Conservation (phyloP, 768 basidiomycete genomes). For the Candolleomyces eurysporus region DNA sequence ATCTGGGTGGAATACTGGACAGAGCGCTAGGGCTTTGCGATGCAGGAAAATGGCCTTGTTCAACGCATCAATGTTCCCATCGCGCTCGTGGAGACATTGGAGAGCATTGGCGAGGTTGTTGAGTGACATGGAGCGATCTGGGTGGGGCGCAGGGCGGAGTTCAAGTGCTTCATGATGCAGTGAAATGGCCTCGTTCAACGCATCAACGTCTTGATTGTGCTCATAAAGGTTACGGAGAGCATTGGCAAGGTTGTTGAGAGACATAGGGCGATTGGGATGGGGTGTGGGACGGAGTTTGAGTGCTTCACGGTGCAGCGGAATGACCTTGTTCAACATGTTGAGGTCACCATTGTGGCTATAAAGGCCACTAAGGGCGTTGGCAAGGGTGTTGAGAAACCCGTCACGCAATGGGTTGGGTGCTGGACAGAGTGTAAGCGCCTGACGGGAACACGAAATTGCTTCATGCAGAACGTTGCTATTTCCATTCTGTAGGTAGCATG, state of each 20-base stretch:
- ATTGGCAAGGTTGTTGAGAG: neutral
- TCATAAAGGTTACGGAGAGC: neutral
- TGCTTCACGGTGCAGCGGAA: no score
- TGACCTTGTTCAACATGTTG: no score
- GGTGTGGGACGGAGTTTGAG: conserved; percentile 8
- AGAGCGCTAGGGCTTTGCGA: neutral
- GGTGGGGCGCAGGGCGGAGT: conserved; percentile 12
- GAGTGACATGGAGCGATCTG: conserved; percentile 6
- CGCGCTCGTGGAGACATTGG: neutral
- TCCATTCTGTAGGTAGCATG: no score
- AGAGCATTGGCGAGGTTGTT: neutral
- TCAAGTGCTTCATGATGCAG: neutral
- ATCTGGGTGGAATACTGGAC: neutral
- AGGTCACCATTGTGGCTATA: no score
- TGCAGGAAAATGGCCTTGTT: neutral
- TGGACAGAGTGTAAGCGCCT: no score
- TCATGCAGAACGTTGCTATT: no score
- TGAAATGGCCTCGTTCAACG: neutral
- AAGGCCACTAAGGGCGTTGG: no score
- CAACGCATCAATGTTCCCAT: neutral
- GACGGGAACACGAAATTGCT: no score
- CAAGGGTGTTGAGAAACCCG: no score
- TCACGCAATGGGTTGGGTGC: no score
- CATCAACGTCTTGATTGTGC: neutral
- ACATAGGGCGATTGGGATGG: conserved; percentile 12